Evolutionary conservation across 2,329 filamentous ascomycete genomes (phyloP).

Genomic region (Claviceps capensis): DNA sequence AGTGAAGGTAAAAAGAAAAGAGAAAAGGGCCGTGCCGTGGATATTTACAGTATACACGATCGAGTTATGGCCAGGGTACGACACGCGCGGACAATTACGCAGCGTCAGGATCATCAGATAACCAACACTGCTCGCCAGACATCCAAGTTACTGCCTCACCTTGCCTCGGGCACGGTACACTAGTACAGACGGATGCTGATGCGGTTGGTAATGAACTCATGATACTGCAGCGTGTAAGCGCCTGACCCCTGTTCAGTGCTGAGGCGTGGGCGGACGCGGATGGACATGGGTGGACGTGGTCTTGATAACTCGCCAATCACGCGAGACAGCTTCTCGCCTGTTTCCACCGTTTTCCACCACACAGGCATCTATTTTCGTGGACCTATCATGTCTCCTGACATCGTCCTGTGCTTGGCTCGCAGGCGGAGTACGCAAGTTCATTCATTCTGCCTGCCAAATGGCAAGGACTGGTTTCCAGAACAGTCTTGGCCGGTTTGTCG

Average conservation of each 20-base stretch:
- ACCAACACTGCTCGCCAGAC: background rate
- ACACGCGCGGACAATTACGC: background rate
- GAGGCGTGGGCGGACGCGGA: conserved; percentile 1
- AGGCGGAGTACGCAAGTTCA: conserved; percentile 3
- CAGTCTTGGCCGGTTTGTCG: background rate
- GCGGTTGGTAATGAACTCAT: conserved; percentile 1
- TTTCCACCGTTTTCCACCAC: conserved; percentile 9
- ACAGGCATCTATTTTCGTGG: conserved; percentile 16
- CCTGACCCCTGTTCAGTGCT: conserved; percentile 8
- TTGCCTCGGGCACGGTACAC: background rate
- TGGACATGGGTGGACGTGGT: background rate
- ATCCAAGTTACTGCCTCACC: background rate
- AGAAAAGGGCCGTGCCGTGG: background rate
- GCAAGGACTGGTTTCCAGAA: too few relatives aligned
- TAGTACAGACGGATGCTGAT: background rate
- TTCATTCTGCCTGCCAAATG: too few relatives aligned
- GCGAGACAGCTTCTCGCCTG: conserved; percentile 14
- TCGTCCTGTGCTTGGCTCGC: conserved; percentile 3
- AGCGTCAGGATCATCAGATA: background rate
- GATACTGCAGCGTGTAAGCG: conserved; percentile 12
- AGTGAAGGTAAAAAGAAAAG: background rate
- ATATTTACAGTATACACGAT: background rate
- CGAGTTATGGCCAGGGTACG: background rate
- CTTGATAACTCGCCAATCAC: conserved; percentile 14
- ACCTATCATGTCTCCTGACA: conserved; percentile 7